phyloP scores from a whole-genome alignment of 2,329 filamentous ascomycete species.

The Curvularia verruculosa region DNA sequence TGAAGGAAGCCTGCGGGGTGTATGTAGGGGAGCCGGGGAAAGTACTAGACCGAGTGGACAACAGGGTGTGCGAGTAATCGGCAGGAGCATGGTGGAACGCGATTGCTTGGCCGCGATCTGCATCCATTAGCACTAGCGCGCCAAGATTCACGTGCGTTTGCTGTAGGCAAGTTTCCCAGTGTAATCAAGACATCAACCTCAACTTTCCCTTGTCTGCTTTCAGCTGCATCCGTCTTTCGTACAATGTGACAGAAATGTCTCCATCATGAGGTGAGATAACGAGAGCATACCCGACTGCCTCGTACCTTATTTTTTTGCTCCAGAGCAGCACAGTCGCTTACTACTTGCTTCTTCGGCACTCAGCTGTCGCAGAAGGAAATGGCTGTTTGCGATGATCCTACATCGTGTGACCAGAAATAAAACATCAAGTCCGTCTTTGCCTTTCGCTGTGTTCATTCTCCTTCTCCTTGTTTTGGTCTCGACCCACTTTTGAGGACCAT shows the following conservation, averaged over 20 bases:
- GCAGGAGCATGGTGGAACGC: constrained; percentile 10
- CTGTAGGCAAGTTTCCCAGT: neutral
- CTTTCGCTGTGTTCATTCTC: neutral
- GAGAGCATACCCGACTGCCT: neutral
- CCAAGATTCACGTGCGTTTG: constrained; percentile 9
- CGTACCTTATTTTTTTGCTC: neutral
- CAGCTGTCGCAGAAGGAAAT: constrained; percentile 3
- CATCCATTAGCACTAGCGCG: neutral
- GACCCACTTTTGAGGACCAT: neutral
- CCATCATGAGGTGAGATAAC: neutral
- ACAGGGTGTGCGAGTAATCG: constrained; percentile 32
- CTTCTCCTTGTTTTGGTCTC: neutral
- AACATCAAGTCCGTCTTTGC: neutral
- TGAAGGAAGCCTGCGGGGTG: constrained; percentile 10
- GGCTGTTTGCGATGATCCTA: neutral
- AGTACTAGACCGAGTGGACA: constrained; percentile 24
- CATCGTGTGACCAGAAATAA: neutral
- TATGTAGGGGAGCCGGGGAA: constrained; percentile 6
- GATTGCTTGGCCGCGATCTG: constrained; percentile 26
- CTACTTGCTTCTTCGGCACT: constrained; percentile 5
- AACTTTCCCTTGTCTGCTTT: neutral
- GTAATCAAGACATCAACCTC: neutral
- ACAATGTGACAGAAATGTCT: neutral
- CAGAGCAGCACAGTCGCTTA: neutral
- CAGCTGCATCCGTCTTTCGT: neutral